Evolutionary conservation across 2,329 filamentous ascomycete species (phyloP).

Genomic region (Penicillium fuscoglaucum): DNA sequence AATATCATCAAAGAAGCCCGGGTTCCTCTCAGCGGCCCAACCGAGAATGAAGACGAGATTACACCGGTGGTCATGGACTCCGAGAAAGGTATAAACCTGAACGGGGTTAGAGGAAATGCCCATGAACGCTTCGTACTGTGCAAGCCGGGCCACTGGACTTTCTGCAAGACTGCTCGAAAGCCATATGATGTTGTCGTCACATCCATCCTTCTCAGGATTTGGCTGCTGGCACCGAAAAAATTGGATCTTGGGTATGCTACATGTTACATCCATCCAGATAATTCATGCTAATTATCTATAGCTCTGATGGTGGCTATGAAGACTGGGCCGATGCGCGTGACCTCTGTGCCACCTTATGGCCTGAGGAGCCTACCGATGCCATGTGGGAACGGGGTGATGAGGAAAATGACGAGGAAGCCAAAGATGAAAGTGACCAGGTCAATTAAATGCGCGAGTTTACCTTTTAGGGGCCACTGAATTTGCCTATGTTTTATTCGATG

Average conservation of each 20-base stretch:
- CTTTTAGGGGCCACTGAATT: neutral
- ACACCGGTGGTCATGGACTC: slow-evolving; percentile 1
- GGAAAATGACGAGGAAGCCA: neutral
- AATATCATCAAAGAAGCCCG: slow-evolving; percentile 11
- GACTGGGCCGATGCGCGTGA: slow-evolving; percentile 4
- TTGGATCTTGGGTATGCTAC: slow-evolving; percentile 1
- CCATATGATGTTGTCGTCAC: slow-evolving; percentile 24
- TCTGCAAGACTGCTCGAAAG: slow-evolving; percentile 17
- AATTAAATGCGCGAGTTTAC: too few relatives aligned
- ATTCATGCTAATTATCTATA: neutral
- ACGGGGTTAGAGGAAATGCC: slow-evolving; percentile 4
- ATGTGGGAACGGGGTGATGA: neutral
- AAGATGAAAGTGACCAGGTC: neutral
- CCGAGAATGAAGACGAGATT: neutral
- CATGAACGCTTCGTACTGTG: slow-evolving; percentile 14
- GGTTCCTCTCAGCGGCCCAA: slow-evolving; percentile 2
- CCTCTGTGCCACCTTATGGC: slow-evolving; percentile 9
- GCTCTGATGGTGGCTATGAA: slow-evolving; percentile 10
- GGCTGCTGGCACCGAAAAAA: slow-evolving; percentile 16
- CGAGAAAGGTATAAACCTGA: slow-evolving; percentile 14
- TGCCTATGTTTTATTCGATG: too few relatives aligned
- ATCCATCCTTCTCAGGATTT: slow-evolving; percentile 20
- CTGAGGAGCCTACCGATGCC: neutral
- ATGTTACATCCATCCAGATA: too few relatives aligned
- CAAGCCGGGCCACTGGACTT: neutral